phyloP scores from a whole-genome alignment of 352 stramenopile species.

The Globisporangium perplexum region DNA sequence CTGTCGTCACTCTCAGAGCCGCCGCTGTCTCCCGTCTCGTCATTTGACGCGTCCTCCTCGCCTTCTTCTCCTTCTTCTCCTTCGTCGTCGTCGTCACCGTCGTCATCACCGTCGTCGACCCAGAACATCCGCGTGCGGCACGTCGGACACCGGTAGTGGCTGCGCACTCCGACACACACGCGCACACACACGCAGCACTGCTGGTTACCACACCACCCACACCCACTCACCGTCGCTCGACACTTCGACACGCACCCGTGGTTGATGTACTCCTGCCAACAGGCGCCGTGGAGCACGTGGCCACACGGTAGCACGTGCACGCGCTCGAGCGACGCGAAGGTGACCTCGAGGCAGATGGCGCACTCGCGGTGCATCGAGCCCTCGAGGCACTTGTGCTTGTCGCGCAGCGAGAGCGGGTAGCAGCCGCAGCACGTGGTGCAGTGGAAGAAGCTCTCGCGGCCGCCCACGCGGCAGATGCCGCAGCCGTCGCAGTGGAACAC shows the following conservation, averaged over 20 bases:
- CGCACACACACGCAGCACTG: background rate
- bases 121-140: slow-evolving; percentile 55
- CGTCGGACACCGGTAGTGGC: slow-evolving; percentile 52
- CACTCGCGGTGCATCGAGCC: slow-evolving; percentile 79
- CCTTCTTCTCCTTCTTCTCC: slow-evolving; percentile 10
- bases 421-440: slow-evolving; percentile 73
- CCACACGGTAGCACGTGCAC: slow-evolving; percentile 68
- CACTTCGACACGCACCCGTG: slow-evolving; percentile 31
- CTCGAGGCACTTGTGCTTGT: slow-evolving; percentile 76
- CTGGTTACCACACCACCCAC: background rate
- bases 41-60: slow-evolving; percentile 12
- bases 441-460: slow-evolving; percentile 77
- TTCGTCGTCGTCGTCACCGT: slow-evolving; percentile 10
- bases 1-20: slow-evolving; percentile 6
- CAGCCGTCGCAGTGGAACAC: slow-evolving; percentile 75
- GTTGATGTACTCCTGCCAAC: slow-evolving; percentile 56
- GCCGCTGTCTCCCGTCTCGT: slow-evolving; percentile 6
- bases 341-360: slow-evolving; percentile 77
- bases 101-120: slow-evolving; percentile 22
- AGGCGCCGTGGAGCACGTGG: slow-evolving; percentile 69
- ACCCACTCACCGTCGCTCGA: no score
- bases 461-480: slow-evolving; percentile 72
- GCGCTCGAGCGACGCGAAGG: slow-evolving; percentile 68
- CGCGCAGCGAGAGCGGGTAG: slow-evolving; percentile 61
- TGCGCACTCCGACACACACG: background rate